Base-by-base conservation (phyloP, 495 filamentous ascomycete genomes). In the Glarea lozoyensis region DNA sequence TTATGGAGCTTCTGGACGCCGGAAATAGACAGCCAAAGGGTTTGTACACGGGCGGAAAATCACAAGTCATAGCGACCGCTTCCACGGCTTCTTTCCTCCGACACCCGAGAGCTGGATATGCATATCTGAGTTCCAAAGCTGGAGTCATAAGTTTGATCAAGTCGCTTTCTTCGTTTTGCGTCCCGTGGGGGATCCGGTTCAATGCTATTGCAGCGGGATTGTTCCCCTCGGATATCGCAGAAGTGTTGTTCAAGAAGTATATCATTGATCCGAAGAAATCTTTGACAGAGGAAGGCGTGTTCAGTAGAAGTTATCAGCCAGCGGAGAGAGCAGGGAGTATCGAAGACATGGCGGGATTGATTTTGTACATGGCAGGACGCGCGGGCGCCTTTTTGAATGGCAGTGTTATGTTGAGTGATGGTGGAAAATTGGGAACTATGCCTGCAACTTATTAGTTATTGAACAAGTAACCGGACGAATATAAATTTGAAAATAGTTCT, bases 141-240 rank as follows among this genome's bases (percentile, higher is more conserved):
- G 78, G 76, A 0, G 68, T 70, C 13, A 79, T 66, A 16, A 80
- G 81, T 54, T 55, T 84, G 36, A 71, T 79, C 15, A 86, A 84
- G 65, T 63, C 72, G 48, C 51, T 85, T 35, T 65, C 73, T 2
- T 72, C 68, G 1, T 50, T 50, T n/a, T 57, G 82, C 23, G 66
- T 67, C 10, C 63, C 67, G 21, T 83, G 77, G 57, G 59, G 67
- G 46, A 84, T 87, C 45, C 64, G 78, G 0, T 61, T 72, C 4
- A 86, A 85, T 62, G 69, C 69, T 13, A 68, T 86, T 25, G 74
- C 76, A 4, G 80, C 82, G 13, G 82, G 81, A 15, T 58, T 81
- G 59, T 68, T 75, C 65, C 17, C 17, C 10, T 3, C 10, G 16
- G 11, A 21, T 5, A n/a, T 20, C 16, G 10, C 9, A 9, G 10